These are phyloP conservation scores for Globisporangium acanthophoron DNA, from an alignment of 352 stramenopile genomes.

Conservation along the genomic window DNA sequence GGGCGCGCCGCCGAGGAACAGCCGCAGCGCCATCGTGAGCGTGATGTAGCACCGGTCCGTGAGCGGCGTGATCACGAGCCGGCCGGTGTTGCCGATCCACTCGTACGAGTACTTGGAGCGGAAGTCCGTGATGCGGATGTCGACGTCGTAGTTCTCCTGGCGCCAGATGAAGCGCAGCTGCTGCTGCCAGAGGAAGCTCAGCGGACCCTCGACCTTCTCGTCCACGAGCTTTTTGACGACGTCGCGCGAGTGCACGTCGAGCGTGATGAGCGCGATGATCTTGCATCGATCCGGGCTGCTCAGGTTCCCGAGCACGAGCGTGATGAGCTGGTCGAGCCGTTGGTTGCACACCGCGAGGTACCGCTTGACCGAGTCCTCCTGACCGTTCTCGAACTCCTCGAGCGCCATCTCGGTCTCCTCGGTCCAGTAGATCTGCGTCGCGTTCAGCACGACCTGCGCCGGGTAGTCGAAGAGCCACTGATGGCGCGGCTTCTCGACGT, in stretches of 20 bases:
- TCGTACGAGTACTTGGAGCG: conserved; percentile 92
- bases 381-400: conserved; percentile 85
- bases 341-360: conserved; percentile 80
- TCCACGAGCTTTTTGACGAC: conserved; percentile 89
- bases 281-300: conserved; percentile 90
- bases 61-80: conserved; percentile 94
- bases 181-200: conserved; percentile 88
- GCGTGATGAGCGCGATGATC: conserved; percentile 94
- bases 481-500: conserved; percentile 95
- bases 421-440: conserved; percentile 93
- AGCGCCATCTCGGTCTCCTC: conserved; percentile 93
- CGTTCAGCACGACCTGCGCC: conserved; percentile 83
- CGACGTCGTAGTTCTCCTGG: conserved; percentile 93
- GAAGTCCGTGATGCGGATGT: conserved; percentile 96
- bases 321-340: conserved; percentile 89
- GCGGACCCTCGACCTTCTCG: conserved; percentile 83
- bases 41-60: conserved; percentile 98
- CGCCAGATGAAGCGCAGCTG: conserved; percentile 88
- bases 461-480: conserved; percentile 98
- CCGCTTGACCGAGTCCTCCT: conserved; percentile 84
- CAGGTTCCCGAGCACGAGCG: conserved; percentile 87
- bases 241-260: conserved; percentile 94
- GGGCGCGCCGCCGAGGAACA: conserved; percentile 95
- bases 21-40: conserved; percentile 92
- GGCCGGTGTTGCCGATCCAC: conserved; percentile 87